Evolutionary conservation across 306 rosid genomes (phyloP).

Genomic region (Pyrus bretschneideri): DNA sequence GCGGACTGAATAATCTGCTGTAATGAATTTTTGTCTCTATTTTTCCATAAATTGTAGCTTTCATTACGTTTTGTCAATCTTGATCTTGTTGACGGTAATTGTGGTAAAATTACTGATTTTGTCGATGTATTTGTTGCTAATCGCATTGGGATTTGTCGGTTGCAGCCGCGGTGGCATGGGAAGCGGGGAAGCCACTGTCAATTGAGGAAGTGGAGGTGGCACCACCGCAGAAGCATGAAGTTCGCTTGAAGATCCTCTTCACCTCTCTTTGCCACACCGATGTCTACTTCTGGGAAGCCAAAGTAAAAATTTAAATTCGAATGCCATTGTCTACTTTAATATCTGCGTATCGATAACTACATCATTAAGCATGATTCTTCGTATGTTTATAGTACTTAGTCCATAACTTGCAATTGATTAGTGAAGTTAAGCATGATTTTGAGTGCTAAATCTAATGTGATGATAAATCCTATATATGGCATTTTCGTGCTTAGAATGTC

Average conservation of each 20-base stretch:
- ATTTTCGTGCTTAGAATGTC: background rate
- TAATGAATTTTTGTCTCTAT: background rate
- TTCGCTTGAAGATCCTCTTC: constrained; percentile 41
- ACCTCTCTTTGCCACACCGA: constrained; percentile 47
- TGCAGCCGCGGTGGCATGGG: constrained; percentile 54
- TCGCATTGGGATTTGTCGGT: background rate
- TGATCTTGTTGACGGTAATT: background rate
- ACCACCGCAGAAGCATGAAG: constrained; percentile 47
- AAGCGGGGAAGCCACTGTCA: constrained; percentile 48
- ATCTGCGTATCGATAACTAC: background rate
- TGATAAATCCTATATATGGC: background rate
- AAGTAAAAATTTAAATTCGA: constrained; percentile 6
- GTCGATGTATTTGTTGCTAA: background rate
- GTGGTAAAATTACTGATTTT: background rate
- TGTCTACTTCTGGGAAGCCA: constrained; percentile 50
- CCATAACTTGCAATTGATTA: background rate
- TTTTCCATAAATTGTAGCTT: background rate
- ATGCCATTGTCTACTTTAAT: background rate
- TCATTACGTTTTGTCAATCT: background rate
- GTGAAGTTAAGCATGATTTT: background rate
- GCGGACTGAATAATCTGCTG: background rate
- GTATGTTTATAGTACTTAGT: background rate
- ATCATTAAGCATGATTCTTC: background rate
- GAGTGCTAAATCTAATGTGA: background rate
- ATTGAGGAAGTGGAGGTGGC: constrained; percentile 47